Evolutionary conservation across 2,329 filamentous ascomycete species (phyloP).

Genomic region (Fusarium nanum): DNA sequence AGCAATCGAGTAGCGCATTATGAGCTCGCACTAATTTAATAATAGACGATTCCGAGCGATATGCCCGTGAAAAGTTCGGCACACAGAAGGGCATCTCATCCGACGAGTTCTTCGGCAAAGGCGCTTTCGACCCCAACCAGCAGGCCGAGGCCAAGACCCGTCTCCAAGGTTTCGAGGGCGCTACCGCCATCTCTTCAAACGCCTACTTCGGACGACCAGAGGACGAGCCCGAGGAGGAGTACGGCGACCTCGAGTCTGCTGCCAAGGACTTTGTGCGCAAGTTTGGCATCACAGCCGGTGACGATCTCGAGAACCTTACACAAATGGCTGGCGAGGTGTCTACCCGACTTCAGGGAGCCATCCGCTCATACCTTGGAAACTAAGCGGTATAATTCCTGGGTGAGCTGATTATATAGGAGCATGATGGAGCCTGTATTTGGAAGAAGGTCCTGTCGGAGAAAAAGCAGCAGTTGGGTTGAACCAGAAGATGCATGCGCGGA

Average conservation of each 20-base stretch:
- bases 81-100: constrained; percentile 95
- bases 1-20: background rate
- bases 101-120: constrained; percentile 97
- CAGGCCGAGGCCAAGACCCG: constrained; percentile 88
- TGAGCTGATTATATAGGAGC: constrained; percentile 1
- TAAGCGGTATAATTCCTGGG: constrained; percentile 48
- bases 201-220: constrained; percentile 97
- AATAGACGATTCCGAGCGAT: constrained; percentile 80
- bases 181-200: constrained; percentile 92
- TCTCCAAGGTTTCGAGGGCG: constrained; percentile 92
- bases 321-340: constrained; percentile 88
- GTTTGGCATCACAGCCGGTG: constrained; percentile 94
- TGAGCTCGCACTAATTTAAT: constrained; percentile 14
- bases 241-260: constrained; percentile 90
- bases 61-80: constrained; percentile 89
- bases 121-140: constrained; percentile 81
- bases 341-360: constrained; percentile 81
- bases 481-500: constrained; percentile 23
- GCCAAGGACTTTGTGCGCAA: constrained; percentile 96
- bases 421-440: constrained; percentile 23
- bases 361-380: constrained; percentile 72
- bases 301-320: constrained; percentile 92
- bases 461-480: constrained; percentile 25
- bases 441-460: constrained; percentile 13
- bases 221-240: constrained; percentile 81